Conservation (phyloP, 805 yeast genomes). For the Candida yuanshanica region DNA sequence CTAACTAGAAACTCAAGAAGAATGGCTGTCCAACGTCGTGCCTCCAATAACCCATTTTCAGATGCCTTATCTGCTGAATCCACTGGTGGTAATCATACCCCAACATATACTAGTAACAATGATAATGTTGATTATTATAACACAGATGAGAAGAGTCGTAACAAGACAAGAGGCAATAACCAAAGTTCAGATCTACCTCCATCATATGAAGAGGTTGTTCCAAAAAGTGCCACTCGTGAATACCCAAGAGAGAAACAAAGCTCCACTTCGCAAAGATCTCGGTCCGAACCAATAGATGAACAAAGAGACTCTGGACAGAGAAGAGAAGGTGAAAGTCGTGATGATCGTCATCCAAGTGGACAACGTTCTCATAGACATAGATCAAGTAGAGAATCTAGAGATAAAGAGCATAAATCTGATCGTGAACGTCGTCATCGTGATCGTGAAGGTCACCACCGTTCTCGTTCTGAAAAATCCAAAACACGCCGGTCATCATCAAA, state of each 20-base stretch:
- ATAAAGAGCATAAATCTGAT: constrained; percentile 5
- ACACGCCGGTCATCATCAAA: constrained; percentile 15
- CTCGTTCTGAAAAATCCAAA: constrained; percentile 7
- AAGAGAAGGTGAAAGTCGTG: background rate
- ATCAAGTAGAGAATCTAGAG: background rate
- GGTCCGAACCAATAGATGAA: constrained; percentile 16
- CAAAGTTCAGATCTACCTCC: constrained; percentile 42
- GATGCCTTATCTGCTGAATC: constrained; percentile 39
- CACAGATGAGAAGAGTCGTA: constrained; percentile 20
- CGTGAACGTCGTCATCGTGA: constrained; percentile 3
- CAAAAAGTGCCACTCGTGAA: constrained; percentile 32
- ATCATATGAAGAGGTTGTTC: constrained; percentile 63
- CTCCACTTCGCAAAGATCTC: constrained; percentile 24
- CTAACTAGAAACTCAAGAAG: constrained; percentile 5
- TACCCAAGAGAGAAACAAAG: constrained; percentile 49
- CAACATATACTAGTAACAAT: constrained; percentile 31
- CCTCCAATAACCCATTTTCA: constrained; percentile 48
- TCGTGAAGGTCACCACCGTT: background rate
- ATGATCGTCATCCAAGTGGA: background rate
- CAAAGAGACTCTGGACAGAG: constrained; percentile 8
- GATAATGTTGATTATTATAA: constrained; percentile 27
- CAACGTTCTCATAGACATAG: background rate
- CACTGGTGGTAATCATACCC: constrained; percentile 26
- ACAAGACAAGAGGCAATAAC: background rate
- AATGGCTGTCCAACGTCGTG: constrained; percentile 19